phyloP scores from a whole-genome alignment of 2,329 filamentous ascomycete species.

The Scopulariopsis brevicaulis region DNA sequence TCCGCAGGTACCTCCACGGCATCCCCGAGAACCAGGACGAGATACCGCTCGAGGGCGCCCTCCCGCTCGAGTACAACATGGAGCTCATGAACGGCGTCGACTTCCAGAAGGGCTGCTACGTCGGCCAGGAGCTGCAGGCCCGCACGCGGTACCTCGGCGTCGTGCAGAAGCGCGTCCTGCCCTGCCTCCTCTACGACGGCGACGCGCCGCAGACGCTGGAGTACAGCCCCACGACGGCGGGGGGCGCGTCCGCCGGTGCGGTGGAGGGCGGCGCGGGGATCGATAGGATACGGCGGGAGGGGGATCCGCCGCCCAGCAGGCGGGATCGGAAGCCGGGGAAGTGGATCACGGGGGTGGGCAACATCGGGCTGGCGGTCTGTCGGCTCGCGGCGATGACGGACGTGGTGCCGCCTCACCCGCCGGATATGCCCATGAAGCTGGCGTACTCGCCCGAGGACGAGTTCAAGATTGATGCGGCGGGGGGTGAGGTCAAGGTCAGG shows the following conservation, averaged over 20 bases:
- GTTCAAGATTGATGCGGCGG: conserved; percentile 43
- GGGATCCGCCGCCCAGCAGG: conserved; percentile 68
- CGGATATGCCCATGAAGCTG: conserved; percentile 32
- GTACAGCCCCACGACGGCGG: conserved; percentile 27
- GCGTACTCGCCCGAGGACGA: conserved; percentile 50
- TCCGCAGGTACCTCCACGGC: conserved; percentile 69
- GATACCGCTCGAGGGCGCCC: conserved; percentile 55
- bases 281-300: conserved; percentile 38
- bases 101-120: conserved; percentile 93
- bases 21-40: conserved; percentile 79
- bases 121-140: conserved; percentile 93
- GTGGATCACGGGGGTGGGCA: conserved; percentile 68
- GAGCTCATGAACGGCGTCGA: conserved; percentile 79
- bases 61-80: conserved; percentile 84
- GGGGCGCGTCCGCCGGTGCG: conserved; percentile 17
- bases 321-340: conserved; percentile 67
- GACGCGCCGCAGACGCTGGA: conserved; percentile 28
- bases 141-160: conserved; percentile 91
- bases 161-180: conserved; percentile 80
- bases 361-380: conserved; percentile 78
- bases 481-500: conserved; percentile 44
- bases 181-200: conserved; percentile 58
- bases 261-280: conserved; percentile 36
- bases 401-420: conserved; percentile 54
- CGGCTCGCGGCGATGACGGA: conserved; percentile 87